phyloP scores from a whole-genome alignment of 345 rosid genomes.

The Euclidium syriacum region DNA sequence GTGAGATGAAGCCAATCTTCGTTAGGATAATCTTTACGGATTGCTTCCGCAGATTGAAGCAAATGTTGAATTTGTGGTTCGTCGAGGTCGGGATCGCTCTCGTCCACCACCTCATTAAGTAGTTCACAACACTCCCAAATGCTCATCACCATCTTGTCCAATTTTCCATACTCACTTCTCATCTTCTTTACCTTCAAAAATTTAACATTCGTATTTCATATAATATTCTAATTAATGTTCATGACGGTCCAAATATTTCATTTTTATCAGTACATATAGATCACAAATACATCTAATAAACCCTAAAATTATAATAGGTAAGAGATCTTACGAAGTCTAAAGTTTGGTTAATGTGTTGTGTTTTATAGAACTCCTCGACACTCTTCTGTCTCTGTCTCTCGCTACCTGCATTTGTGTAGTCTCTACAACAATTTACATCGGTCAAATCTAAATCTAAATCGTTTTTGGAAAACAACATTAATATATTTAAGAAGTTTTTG shows the following conservation, averaged over 20 bases:
- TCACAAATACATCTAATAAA: not conserved
- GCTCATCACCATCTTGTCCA: constrained; percentile 50
- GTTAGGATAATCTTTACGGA: constrained; percentile 51
- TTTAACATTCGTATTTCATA: too few relatives aligned
- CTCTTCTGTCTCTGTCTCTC: constrained; percentile 49
- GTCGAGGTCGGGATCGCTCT: constrained; percentile 63
- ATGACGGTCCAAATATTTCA: not conserved
- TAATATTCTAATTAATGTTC: too few relatives aligned
- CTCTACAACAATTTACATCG: constrained; percentile 26
- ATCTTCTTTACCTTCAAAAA: constrained; percentile 39
- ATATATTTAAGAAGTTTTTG: too few relatives aligned
- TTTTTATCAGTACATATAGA: not conserved
- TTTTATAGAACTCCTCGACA: constrained; percentile 49
- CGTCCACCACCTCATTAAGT: constrained; percentile 51
- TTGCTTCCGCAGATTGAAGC: constrained; percentile 66
- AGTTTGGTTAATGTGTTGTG: constrained; percentile 60
- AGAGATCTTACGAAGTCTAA: constrained; percentile 45
- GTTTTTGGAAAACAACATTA: too few relatives aligned
- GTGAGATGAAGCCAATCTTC: constrained; percentile 73
- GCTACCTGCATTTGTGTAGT: constrained; percentile 35
- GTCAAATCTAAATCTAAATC: not conserved
- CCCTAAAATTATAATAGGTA: not conserved
- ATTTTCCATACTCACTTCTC: constrained; percentile 44
- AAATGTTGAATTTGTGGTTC: constrained; percentile 72
- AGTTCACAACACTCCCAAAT: constrained; percentile 73